Conservation (phyloP, 2,329 filamentous ascomycete genomes). For the Trichoderma gracile region DNA sequence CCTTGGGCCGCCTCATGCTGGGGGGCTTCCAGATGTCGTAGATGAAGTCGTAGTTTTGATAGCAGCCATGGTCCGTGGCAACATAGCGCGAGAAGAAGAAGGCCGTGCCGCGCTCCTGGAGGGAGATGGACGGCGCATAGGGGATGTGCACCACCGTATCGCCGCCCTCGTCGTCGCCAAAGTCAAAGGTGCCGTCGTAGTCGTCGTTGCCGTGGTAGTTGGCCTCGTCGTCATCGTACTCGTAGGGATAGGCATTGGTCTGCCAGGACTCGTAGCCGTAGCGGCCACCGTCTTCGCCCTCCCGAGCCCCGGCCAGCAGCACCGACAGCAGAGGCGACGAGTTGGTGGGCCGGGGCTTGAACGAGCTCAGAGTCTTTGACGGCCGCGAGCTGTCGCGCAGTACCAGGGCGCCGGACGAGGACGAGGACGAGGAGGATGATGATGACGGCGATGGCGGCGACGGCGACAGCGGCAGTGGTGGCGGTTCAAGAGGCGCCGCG, state of each 20-base stretch:
- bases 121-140: constrained; percentile 31
- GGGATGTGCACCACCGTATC: constrained; percentile 24
- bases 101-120: constrained; percentile 48
- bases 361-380: neutral
- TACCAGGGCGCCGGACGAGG: constrained; percentile 5
- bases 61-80: constrained; percentile 47
- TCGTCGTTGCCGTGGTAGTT: neutral
- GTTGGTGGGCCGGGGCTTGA: neutral
- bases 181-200: neutral
- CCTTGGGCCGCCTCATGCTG: constrained; percentile 35
- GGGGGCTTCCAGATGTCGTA: constrained; percentile 54
- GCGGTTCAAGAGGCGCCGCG: constrained; percentile 17
- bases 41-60: constrained; percentile 55
- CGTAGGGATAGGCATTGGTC: neutral
- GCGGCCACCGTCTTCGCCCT: neutral
- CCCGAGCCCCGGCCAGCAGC: constrained; percentile 1
- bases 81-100: constrained; percentile 57
- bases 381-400: constrained; percentile 2
- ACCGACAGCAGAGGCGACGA: constrained; percentile 7
- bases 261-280: neutral
- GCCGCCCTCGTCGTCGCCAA: constrained; percentile 13
- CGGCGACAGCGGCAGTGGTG: neutral
- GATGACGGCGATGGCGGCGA: neutral
- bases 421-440: neutral
- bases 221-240: neutral